Evolutionary conservation across 75 land plant species (phyloP), one percentile per base, ranked within the genome.

Genomic region (Selaginella moellendorffii): DNA sequence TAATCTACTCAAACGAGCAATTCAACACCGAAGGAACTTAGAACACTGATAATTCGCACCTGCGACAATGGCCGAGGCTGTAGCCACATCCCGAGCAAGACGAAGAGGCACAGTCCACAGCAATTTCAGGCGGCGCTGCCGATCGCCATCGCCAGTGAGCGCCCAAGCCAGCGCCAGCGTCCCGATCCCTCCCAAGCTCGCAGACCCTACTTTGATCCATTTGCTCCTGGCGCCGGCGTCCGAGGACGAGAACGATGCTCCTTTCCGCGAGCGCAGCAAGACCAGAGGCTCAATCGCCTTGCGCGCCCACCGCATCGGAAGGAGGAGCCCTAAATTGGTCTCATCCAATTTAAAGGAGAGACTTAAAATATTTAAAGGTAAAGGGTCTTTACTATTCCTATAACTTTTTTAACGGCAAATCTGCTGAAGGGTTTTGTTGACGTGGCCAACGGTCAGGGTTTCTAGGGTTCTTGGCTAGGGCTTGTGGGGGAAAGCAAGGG

Each of bases 1-100:
- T 93, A 93, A 78, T 93, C 97, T 92, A 77, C 63, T 18, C n/a
- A 54, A 28, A 24, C 1, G n/a, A 65, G 2, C 29, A 28, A 30
- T 63, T 10, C 26, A 69, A 8, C n/a, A n/a, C n/a, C n/a, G n/a
- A n/a, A n/a, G n/a, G n/a, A n/a, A n/a, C n/a, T n/a, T n/a, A n/a
- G n/a, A n/a, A n/a, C n/a, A n/a, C n/a, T n/a, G n/a, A 14, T 25
- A 5, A 1, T 23, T 27, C 63, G 20, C n/a, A 85, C 88, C 89
- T 54, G 76, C 70, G 54, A 68, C 83, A 26, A 83, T 83, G 29
- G 68, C 26, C 64, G 83, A 78, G 1, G 79, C 89, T 23, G 83
- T 78, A 70, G 64, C 10, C 69, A 82, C 31, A 53, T 78, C 79
- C 18, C 86, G 81, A 31, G 66, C 10, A 60, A 85, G 81, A 65